Evolutionary conservation across 352 stramenopile genomes (phyloP), one percentile per base, ranked within the genome.

Genomic region (Thraustochytrium sp.): DNA sequence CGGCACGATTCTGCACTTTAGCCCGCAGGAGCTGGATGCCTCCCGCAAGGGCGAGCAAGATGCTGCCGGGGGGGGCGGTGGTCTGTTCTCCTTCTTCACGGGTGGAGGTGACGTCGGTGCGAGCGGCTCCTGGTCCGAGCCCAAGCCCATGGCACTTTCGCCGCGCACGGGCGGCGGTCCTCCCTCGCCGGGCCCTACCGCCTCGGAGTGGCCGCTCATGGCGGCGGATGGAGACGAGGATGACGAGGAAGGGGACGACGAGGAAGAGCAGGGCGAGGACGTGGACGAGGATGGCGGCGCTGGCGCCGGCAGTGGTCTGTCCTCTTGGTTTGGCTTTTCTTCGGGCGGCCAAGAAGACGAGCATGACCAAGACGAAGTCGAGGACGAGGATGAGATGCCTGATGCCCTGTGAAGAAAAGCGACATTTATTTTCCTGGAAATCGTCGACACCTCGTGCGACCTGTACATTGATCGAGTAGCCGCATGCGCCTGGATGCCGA

Each of bases 1-100:
- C 38, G 68, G 46, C 9, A 80, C 68, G 11, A 80, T 80, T n/a
- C 44, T 80, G 34, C 68, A 80, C 26, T 80, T 80, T 80, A 80
- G 68, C 68, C 68, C 68, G 34, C 0, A 31, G 23, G 68, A 80
- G 49, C 40, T 65, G 44, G 9, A 13, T 3, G 21, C 31, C 5
- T 42, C 68, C 3, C 48, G 46, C 37, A 34, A 44, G 40, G 42
- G 44, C 31, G 65, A 77, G 49, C 29, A 55, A 31, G 68, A 61
- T 42, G 46, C n/a, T n/a, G n/a, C 68, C 0, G 16, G 23, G 26
- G 68, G 36, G 26, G 34, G 23, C 5, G 68, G 44, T 38, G 68
- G 46, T 63, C 23, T 80, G n/a, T 80, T 80, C 31, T 80, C 68
- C 26, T 80, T 51, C 38, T 75, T 80, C 34, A 21, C 37, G 2